phyloP scores from a whole-genome alignment of 1,139 yeast genomes.

The Magnusiomyces sp. region DNA sequence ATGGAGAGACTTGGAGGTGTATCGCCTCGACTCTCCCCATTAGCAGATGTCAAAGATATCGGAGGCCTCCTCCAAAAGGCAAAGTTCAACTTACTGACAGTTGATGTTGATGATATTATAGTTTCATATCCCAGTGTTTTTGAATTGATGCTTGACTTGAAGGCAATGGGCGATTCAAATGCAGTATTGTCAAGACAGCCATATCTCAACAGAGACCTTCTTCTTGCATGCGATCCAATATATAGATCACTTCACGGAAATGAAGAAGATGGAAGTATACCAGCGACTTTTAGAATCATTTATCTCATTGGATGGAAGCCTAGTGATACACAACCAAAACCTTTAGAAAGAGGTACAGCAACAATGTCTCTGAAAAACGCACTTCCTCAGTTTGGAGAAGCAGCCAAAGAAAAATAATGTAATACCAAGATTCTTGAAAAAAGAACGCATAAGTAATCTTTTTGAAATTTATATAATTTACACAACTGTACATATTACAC shows the following conservation, averaged over 20 bases:
- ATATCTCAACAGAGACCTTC: slow-evolving; percentile 51
- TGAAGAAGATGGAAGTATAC: slow-evolving; percentile 34
- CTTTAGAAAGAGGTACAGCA: slow-evolving; percentile 65
- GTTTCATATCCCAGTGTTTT: slow-evolving; percentile 75
- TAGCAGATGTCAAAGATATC: slow-evolving; percentile 70
- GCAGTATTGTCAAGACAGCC: slow-evolving; percentile 53
- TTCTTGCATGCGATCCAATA: slow-evolving; percentile 69
- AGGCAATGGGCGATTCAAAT: slow-evolving; percentile 80
- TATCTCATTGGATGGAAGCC: slow-evolving; percentile 90
- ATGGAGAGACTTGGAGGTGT: slow-evolving; percentile 72
- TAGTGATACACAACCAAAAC: slow-evolving; percentile 58
- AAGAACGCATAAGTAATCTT: slow-evolving; percentile 9
- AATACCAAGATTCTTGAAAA: neutral
- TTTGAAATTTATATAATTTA: neutral
- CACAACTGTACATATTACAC: neutral
- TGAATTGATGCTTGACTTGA: slow-evolving; percentile 61
- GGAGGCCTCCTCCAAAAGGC: slow-evolving; percentile 67
- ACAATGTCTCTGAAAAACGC: slow-evolving; percentile 60
- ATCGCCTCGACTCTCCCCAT: slow-evolving; percentile 72
- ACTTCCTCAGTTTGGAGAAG: slow-evolving; percentile 23
- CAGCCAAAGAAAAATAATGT: neutral
- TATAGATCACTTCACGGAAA: slow-evolving; percentile 61
- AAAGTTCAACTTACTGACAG: slow-evolving; percentile 70
- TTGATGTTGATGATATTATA: slow-evolving; percentile 76
- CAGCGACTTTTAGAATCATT: slow-evolving; percentile 61